Percentiles rank a stretch among this genome's conserved stretches.
These are phyloP conservation scores for Heterobasidion annosum DNA, from an alignment of 1,284 basidiomycete species.

Conservation along the genomic window DNA sequence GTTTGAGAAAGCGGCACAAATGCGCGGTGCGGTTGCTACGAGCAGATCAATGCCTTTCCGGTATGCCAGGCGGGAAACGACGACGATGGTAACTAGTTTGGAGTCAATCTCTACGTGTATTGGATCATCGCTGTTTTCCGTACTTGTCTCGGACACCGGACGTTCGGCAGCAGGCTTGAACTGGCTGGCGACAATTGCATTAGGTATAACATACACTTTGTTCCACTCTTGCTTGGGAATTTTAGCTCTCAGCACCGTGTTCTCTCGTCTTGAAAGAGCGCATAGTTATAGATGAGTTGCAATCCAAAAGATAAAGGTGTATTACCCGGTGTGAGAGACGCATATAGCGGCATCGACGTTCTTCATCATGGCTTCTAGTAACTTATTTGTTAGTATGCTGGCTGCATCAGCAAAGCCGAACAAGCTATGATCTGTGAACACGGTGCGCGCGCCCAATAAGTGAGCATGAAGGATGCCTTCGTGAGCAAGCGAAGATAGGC, in stretches of 20 bases:
- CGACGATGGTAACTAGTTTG: constrained; percentile 78
- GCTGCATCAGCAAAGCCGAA: constrained; percentile 96
- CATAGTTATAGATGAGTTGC: no score
- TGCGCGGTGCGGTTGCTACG: constrained; percentile 83
- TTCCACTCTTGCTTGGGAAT: constrained; percentile 18
- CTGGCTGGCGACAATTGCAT: constrained; percentile 83
- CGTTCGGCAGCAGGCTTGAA: constrained; percentile 60
- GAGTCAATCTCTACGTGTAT: constrained; percentile 49
- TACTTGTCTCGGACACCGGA: constrained; percentile 50
- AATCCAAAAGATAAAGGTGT: constrained; percentile 3
- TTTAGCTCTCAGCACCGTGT: constrained; percentile 85
- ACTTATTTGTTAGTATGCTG: constrained; percentile 94
- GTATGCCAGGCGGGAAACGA: constrained; percentile 93
- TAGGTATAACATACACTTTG: constrained; percentile 88
- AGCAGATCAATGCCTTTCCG: constrained; percentile 96
- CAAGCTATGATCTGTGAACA: constrained; percentile 96
- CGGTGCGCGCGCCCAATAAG: constrained; percentile 74
- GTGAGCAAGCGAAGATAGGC: constrained; percentile 83
- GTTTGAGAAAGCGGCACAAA: constrained; percentile 79
- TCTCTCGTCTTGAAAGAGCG: constrained; percentile 62
- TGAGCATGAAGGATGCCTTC: constrained; percentile 90
- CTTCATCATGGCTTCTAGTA: constrained; percentile 78
- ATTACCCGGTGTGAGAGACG: constrained; percentile 93
- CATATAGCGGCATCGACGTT: constrained; percentile 94
- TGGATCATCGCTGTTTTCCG: constrained; percentile 16